Percentiles rank a stretch among this genome's conserved stretches.
phyloP scores from a whole-genome alignment of 805 yeast genomes.

The Yamadazyma ubonensis region DNA sequence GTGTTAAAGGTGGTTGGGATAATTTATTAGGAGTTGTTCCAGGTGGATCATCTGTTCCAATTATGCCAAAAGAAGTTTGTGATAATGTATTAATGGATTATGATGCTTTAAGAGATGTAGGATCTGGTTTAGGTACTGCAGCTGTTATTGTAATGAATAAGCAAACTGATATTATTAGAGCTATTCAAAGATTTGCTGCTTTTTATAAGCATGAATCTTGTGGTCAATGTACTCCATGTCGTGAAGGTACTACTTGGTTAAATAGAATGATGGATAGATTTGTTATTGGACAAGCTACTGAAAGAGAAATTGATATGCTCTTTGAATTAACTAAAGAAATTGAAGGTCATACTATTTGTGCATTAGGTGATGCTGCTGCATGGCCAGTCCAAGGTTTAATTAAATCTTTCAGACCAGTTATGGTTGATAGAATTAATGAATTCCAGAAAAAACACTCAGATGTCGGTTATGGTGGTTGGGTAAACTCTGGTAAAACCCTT shows the following conservation, averaged over 20 bases:
- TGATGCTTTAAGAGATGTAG: conserved; percentile 81
- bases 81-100: conserved; percentile 79
- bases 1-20: conserved; percentile 91
- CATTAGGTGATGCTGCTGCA: conserved; percentile 89
- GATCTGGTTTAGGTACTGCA: conserved; percentile 89
- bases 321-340: conserved; percentile 81
- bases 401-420: conserved; percentile 78
- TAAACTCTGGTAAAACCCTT: conserved; percentile 52
- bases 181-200: conserved; percentile 79
- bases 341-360: conserved; percentile 91
- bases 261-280: conserved; percentile 82
- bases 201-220: conserved; percentile 92
- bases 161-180: conserved; percentile 79
- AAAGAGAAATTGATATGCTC: conserved; percentile 80
- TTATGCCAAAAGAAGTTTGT: conserved; percentile 66
- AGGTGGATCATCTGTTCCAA: conserved; percentile 88
- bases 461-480: conserved; percentile 78
- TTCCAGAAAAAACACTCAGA: conserved; percentile 51
- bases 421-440: conserved; percentile 71
- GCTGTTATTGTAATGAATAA: conserved; percentile 91
- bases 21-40: conserved; percentile 84
- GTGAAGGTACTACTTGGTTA: conserved; percentile 91
- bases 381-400: conserved; percentile 93
- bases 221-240: conserved; percentile 93
- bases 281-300: conserved; percentile 73